Evolutionary conservation across 148 eudicot species (phyloP).

Genomic region (Amaranthus palmeri): DNA sequence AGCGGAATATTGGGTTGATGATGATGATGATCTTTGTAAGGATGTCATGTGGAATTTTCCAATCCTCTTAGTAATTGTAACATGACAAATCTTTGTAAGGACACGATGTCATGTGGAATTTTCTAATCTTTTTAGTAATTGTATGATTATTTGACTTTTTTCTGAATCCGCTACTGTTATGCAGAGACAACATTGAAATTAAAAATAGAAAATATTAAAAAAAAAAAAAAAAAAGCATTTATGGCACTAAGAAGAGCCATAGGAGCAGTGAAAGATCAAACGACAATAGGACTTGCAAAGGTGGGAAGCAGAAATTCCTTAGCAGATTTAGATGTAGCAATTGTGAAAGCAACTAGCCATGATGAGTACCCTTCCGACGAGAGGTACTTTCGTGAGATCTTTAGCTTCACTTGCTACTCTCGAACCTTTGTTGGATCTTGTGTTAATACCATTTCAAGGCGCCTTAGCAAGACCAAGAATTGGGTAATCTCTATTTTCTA

Average conservation of each 20-base stretch:
- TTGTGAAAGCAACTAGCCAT: slow-evolving; percentile 82
- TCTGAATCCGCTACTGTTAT: background rate
- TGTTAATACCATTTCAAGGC: slow-evolving; percentile 47
- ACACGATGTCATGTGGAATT: no score
- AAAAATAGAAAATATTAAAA: background rate
- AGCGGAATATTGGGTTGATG: no score
- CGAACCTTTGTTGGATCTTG: slow-evolving; percentile 50
- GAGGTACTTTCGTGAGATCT: slow-evolving; percentile 54
- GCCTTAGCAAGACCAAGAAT: slow-evolving; percentile 70
- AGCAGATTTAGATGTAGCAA: slow-evolving; percentile 78
- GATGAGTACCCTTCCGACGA: slow-evolving; percentile 84
- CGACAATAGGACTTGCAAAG: slow-evolving; percentile 79
- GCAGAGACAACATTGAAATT: background rate
- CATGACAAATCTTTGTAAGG: no score
- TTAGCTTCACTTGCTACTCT: slow-evolving; percentile 59
- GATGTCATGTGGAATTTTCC: no score
- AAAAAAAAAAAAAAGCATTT: background rate
- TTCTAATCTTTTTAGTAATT: background rate
- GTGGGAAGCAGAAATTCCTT: slow-evolving; percentile 52
- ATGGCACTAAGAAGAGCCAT: slow-evolving; percentile 68
- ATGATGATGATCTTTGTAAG: no score
- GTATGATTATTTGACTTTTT: background rate
- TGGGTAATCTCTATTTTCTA: slow-evolving; percentile 37
- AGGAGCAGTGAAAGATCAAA: slow-evolving; percentile 86
- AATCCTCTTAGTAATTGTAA: no score